Evolutionary conservation across 306 rosid species (phyloP), one percentile per base, ranked within the genome.

Genomic region (Casuarina equisetifolia): DNA sequence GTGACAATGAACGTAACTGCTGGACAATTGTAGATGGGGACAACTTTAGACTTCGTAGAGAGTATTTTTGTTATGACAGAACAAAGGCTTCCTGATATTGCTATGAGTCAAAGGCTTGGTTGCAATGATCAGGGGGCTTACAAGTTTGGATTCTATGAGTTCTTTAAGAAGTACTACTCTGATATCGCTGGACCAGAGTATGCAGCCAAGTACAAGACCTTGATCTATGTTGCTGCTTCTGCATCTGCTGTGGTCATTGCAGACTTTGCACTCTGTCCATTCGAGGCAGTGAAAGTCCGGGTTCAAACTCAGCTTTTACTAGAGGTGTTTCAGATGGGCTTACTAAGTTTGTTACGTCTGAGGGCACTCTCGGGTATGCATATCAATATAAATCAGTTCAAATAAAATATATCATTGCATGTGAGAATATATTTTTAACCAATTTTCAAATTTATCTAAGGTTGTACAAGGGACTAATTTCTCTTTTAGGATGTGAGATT

Each of bases 221-320:
- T 96, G 88, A 91, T 96, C 82, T 96, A 96, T 86, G 98, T 96
- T 75, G 98, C 99, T 77, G 97, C 96, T 83, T 96, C 99, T 3
- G 98, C 98, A 11, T 96, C 99, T 66, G 99, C 99, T 0, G 99
- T 92, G 91, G 85, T 92, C 67, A 92, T 96, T 77, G 98, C 99
- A 0, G 99, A 92, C 82, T 0, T 96, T 86, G 99, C 94, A 1
- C 97, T 25, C 32, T 96, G 97, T 88, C 99, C 99, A 48, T 85
- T 96, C 1, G 99, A 96, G 85, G 99, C 98, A 2, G 99, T 96
- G 72, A 96, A 96, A 85, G 98, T 96, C 54, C 92, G 98, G 19
- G 98, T 96, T 20, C 99, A 96, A 83, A 96, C 99, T 15, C 99
- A 92, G 85, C 97, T 98, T 96, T 96, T 70, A 97, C 94, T 4